Percentiles rank a stretch among this genome's conserved stretches.
Conservation (phyloP, 805 yeast genomes). For the Myxozyma nipponensis region DNA sequence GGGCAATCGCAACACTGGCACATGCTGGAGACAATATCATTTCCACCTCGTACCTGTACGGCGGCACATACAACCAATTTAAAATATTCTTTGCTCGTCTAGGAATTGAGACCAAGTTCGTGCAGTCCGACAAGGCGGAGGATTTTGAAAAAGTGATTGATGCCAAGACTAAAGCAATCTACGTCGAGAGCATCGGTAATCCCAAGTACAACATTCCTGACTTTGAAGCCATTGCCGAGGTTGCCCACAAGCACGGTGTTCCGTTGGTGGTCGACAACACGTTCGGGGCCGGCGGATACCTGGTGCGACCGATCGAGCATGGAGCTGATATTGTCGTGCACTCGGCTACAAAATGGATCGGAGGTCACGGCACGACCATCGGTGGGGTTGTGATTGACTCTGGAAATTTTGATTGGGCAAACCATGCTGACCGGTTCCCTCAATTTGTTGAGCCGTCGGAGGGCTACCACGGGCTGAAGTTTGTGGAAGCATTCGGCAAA, state of each 20-base stretch:
- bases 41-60: conserved; percentile 82
- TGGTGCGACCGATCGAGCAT: conserved; percentile 74
- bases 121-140: conserved; percentile 70
- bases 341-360: conserved; percentile 96
- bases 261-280: conserved; percentile 95
- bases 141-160: conserved; percentile 72
- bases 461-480: conserved; percentile 86
- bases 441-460: conserved; percentile 87
- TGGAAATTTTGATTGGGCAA: conserved; percentile 88
- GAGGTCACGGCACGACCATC: conserved; percentile 94
- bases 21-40: conserved; percentile 83
- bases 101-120: conserved; percentile 83
- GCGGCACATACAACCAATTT: conserved; percentile 95
- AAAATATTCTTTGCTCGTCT: conserved; percentile 85
- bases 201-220: conserved; percentile 92
- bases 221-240: conserved; percentile 65
- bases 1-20: conserved; percentile 24
- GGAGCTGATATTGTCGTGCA: conserved; percentile 93
- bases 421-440: conserved; percentile 83
- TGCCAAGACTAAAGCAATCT: conserved; percentile 82
- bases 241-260: conserved; percentile 82
- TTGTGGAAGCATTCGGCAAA: conserved; percentile 76
- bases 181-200: conserved; percentile 86
- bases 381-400: conserved; percentile 89
- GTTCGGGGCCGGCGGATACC: conserved; percentile 93